phyloP scores from a whole-genome alignment of 345 rosid genomes.

The Hibiscus mutabilis region DNA sequence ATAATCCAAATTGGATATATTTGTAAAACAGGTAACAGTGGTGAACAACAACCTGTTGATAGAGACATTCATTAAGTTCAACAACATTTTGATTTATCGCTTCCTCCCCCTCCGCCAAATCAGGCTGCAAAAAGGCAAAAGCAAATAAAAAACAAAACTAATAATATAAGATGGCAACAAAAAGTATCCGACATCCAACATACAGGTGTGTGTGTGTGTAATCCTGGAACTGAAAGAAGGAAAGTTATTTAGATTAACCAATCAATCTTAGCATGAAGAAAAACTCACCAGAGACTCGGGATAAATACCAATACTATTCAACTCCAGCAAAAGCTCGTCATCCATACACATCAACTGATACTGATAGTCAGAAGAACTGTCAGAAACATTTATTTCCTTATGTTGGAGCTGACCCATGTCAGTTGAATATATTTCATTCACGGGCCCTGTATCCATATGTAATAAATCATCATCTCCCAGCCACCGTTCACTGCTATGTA shows the following conservation, averaged over 20 bases:
- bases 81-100: slow-evolving; percentile 52
- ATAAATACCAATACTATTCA: slow-evolving; percentile 75
- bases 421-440: slow-evolving; percentile 58
- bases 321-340: slow-evolving; percentile 75
- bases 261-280: not conserved
- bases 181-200: not conserved
- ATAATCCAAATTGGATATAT: not conserved
- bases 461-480: slow-evolving; percentile 63
- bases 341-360: slow-evolving; percentile 72
- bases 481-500: slow-evolving; percentile 70
- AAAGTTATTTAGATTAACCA: not conserved
- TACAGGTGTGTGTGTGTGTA: not conserved
- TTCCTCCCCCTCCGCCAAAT: slow-evolving; percentile 70
- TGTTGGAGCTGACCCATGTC: slow-evolving; percentile 43
- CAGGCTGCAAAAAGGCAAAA: slow-evolving; percentile 58
- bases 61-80: slow-evolving; percentile 61
- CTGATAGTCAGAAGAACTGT: slow-evolving; percentile 47
- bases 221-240: not conserved
- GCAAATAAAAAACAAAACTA: slow-evolving; percentile 1
- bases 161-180: not conserved
- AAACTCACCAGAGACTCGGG: slow-evolving; percentile 72
- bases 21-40: not conserved
- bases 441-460: slow-evolving; percentile 51
- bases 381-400: slow-evolving; percentile 41
- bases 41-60: slow-evolving; percentile 51